Percentiles rank a stretch among this genome's conserved stretches.
Evolutionary conservation across 352 stramenopile genomes (phyloP).

Genomic region (Globisporangium viniferum): DNA sequence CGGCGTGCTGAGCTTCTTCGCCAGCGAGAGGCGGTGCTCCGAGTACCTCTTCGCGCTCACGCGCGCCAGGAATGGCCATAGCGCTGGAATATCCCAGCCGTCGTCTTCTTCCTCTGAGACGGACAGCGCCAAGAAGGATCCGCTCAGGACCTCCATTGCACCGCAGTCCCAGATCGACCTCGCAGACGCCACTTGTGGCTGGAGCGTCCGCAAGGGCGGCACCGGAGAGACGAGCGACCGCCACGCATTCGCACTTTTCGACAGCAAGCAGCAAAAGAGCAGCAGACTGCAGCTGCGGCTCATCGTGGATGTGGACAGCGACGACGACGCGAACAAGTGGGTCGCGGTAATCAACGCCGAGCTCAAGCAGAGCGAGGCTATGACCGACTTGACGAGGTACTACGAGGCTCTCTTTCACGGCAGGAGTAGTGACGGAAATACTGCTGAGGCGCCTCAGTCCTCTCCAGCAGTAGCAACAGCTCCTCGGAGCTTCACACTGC

Average conservation of each 20-base stretch:
- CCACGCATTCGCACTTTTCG: conserved; percentile 69
- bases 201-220: conserved; percentile 49
- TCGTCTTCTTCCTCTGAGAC: too few species aligned
- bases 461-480: not conserved
- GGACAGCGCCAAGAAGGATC: too few species aligned
- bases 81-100: conserved; percentile 2
- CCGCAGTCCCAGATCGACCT: conserved; percentile 48
- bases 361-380: conserved; percentile 30
- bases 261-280: conserved; percentile 11
- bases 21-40: conserved; percentile 34
- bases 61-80: conserved; percentile 20
- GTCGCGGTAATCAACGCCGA: conserved; percentile 39
- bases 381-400: not conserved
- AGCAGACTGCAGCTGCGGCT: conserved; percentile 32
- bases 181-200: conserved; percentile 24
- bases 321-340: conserved; percentile 40
- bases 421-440: not conserved
- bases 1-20: conserved; percentile 54
- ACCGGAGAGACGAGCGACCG: conserved; percentile 20
- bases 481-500: conserved; percentile 25
- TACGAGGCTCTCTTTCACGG: not conserved
- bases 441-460: too few species aligned
- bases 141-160: conserved; percentile 32
- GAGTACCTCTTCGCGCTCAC: conserved; percentile 61
- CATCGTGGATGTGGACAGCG: conserved; percentile 49